Evolutionary conservation across 192 early-diverging fungal species (phyloP).

Genomic region (Entomortierella chlamydospora): DNA sequence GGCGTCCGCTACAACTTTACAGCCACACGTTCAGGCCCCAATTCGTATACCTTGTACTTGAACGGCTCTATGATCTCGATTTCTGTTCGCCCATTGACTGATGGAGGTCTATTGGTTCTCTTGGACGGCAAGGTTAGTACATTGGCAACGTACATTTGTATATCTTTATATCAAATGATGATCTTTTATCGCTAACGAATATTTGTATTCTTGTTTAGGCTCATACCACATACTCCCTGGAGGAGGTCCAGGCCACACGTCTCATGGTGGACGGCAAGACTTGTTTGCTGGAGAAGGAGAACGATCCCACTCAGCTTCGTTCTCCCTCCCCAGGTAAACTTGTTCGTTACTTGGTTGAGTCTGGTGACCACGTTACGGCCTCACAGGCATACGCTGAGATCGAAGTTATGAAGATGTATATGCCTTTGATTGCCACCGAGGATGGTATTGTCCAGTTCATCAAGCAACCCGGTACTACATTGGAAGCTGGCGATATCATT

Average conservation of each 20-base stretch:
- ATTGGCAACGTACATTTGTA: not conserved
- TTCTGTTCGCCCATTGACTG: conserved; percentile 86
- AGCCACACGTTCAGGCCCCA: conserved; percentile 82
- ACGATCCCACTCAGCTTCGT: conserved; percentile 95
- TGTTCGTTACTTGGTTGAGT: conserved; percentile 92
- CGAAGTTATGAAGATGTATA: conserved; percentile 99
- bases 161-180: not conserved
- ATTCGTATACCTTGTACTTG: conserved; percentile 81
- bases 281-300: conserved; percentile 94
- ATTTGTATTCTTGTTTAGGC: conserved; percentile 26
- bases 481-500: conserved; percentile 93
- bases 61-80: conserved; percentile 89
- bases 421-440: conserved; percentile 94
- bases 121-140: conserved; percentile 81
- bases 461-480: conserved; percentile 86
- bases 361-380: conserved; percentile 88
- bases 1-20: conserved; percentile 92
- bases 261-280: conserved; percentile 94
- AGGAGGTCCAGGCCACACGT: conserved; percentile 89
- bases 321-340: conserved; percentile 98
- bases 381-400: conserved; percentile 98
- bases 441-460: conserved; percentile 91
- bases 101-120: conserved; percentile 92
- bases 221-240: conserved; percentile 91
- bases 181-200: not conserved